Conservation (phyloP, 2,329 filamentous ascomycete genomes). For the Pseudocercospora musae region DNA sequence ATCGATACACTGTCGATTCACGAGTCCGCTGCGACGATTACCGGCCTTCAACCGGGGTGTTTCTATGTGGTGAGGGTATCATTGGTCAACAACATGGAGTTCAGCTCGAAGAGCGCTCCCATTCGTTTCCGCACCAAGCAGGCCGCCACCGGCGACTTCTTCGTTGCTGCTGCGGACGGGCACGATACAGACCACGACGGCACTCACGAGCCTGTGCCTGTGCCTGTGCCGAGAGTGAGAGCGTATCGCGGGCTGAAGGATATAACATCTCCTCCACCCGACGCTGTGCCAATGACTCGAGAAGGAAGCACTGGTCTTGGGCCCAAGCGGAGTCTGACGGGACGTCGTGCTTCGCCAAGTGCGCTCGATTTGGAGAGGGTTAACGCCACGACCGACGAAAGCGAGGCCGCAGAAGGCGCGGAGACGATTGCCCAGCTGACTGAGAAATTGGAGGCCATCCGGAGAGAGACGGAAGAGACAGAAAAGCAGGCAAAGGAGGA, state of each 20-base stretch:
- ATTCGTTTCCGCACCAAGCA: conserved; percentile 73
- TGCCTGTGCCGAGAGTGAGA: conserved; percentile 51
- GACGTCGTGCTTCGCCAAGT: conserved; percentile 66
- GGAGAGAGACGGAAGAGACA: conserved; percentile 79
- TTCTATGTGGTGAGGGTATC: conserved; percentile 94
- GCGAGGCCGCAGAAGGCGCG: conserved; percentile 55
- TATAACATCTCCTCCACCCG: conserved; percentile 59
- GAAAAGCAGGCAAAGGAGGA: conserved; percentile 65
- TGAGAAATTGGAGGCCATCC: conserved; percentile 72
- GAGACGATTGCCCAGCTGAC: conserved; percentile 75
- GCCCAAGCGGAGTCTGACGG: conserved; percentile 65
- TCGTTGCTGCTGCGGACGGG: conserved; percentile 29
- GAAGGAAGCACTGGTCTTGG: conserved; percentile 59
- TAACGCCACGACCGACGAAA: conserved; percentile 35
- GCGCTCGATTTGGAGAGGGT: conserved; percentile 35
- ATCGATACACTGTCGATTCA: conserved; percentile 79
- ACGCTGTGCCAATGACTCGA: conserved; percentile 62
- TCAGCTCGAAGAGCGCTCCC: conserved; percentile 82
- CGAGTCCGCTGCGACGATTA: conserved; percentile 88
- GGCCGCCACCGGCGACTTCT: conserved; percentile 43
- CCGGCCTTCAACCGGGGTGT: conserved; percentile 77
- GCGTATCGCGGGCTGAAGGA: conserved; percentile 45
- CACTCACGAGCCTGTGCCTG: conserved; percentile 50
- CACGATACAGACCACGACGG: conserved; percentile 40
- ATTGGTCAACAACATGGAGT: conserved; percentile 85